Evolutionary conservation across 495 filamentous ascomycete genomes (phyloP).

Genomic region (Trichoderma asperelloides): DNA sequence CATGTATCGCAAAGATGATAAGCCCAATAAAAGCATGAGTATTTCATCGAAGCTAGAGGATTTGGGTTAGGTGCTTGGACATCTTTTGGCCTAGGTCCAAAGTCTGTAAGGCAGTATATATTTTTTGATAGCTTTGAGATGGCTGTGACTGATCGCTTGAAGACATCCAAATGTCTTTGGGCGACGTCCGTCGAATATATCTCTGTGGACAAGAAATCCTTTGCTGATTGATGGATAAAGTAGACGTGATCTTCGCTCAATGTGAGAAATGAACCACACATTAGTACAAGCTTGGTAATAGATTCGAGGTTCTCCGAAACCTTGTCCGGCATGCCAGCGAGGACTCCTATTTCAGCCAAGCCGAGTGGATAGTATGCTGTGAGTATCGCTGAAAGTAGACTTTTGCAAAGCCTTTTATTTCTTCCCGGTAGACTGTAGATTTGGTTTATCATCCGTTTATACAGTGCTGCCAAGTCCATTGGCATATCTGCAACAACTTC

Average conservation of each 20-base stretch:
- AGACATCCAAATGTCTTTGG: constrained; percentile 16
- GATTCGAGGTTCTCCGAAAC: background rate
- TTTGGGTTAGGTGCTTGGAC: background rate
- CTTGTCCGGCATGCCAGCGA: background rate
- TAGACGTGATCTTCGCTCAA: background rate
- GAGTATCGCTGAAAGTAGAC: background rate
- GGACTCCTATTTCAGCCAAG: background rate
- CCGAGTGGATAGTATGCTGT: background rate
- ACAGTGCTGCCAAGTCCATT: constrained; percentile 15
- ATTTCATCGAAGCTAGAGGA: background rate
- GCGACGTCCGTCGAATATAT: background rate
- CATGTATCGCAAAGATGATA: background rate
- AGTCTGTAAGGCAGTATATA: background rate
- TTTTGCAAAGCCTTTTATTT: background rate
- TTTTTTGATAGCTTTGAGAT: background rate
- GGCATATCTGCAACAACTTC: constrained; percentile 15
- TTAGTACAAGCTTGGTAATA: background rate
- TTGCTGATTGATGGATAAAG: background rate
- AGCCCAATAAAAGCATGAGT: background rate
- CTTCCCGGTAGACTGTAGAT: background rate
- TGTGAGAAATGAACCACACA: background rate
- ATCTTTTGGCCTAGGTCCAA: background rate
- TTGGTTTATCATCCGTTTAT: constrained; percentile 19
- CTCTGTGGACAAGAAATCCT: background rate
- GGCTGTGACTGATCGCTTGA: background rate